These are phyloP conservation scores for Mucor circinelloides DNA, from an alignment of 371 early-diverging fungal genomes.

Conservation along the genomic window DNA sequence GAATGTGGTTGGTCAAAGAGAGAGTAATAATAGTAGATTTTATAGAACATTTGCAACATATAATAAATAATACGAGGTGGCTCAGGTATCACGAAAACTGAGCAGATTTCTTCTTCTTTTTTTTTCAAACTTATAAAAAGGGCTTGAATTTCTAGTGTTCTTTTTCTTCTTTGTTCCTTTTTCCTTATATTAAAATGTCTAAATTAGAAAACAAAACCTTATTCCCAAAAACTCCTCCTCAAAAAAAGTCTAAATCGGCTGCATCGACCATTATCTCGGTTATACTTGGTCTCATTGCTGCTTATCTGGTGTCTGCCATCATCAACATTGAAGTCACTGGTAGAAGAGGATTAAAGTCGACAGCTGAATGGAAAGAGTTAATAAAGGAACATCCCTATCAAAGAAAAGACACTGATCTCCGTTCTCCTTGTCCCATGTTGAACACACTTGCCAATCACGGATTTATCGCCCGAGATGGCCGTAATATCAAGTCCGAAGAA, in stretches of 20 bases:
- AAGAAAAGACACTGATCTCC: conserved; percentile 10
- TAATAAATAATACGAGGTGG: background rate
- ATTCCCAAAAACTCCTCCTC: background rate
- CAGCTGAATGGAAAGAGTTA: conserved; percentile 24
- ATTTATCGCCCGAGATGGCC: conserved; percentile 35
- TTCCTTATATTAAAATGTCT: background rate
- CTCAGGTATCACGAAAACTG: background rate
- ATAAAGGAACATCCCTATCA: conserved; percentile 32
- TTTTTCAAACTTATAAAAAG: background rate
- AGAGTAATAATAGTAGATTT: conserved; percentile 13
- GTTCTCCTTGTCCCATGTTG: conserved; percentile 44
- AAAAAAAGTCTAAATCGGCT: background rate
- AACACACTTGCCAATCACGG: conserved; percentile 50
- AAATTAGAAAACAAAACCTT: background rate
- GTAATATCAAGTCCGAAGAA: conserved; percentile 29
- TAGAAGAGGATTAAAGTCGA: conserved; percentile 6
- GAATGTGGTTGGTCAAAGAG: conserved; percentile 60
- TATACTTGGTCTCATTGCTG: conserved; percentile 3
- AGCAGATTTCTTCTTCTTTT: background rate
- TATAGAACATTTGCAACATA: background rate
- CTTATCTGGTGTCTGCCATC: conserved; percentile 1
- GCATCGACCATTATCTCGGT: background rate
- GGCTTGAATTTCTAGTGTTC: background rate
- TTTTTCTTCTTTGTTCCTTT: background rate
- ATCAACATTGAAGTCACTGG: conserved; percentile 15